Base-by-base conservation (phyloP, 2,329 filamentous ascomycete genomes). In the Paracamarosporium sp. region DNA sequence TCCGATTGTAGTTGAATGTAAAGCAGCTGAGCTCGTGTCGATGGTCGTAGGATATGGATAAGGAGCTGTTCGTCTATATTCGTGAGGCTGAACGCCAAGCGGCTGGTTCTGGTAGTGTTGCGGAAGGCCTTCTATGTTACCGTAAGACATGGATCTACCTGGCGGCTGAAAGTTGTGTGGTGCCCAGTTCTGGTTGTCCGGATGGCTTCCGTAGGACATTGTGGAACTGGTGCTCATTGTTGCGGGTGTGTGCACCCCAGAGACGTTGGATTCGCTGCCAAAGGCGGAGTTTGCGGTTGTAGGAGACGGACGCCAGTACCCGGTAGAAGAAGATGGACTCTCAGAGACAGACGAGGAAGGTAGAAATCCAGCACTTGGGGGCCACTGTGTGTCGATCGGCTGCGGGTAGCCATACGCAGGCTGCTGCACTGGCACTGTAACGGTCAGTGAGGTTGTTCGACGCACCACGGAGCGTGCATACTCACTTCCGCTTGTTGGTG, bases 71-170 rank as follows among this genome's bases (percentile, higher is more conserved):
- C 74, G 64, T 33, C 72, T 65, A 28, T 68, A 74, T 8, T 76
- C 73, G 11, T 69, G 65, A 9, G 60, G 65, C 44, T 73, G 72
- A 17, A 73, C 67, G 11, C 67, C 70, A n/a, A 74, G 66, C 2
- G 68, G 66, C 36, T 68, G 67, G 12, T 62, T 65, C 24, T 70
- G 57, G 46, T 71, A 76, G 11, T 76, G 71, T 22, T 71, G 71
- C 11, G 70, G 64, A 13, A 76, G 50, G 1, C 74, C 69, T 51
- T 78, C 76, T 9, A 77, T 76, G 35, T 76, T 73, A 4, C 75
- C 73, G 45, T 76, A 78, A 0, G 76, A 78, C 75, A 78, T 77
- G 6, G 74, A 76, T 53, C 75, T 63, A 24, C 71, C 65, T 4
- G 74, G 74, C 4, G 70, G 68, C 40, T 73, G 71, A 13, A 73